phyloP scores from a whole-genome alignment of 2,329 filamentous ascomycete genomes.

The Aaosphaeria arxii region DNA sequence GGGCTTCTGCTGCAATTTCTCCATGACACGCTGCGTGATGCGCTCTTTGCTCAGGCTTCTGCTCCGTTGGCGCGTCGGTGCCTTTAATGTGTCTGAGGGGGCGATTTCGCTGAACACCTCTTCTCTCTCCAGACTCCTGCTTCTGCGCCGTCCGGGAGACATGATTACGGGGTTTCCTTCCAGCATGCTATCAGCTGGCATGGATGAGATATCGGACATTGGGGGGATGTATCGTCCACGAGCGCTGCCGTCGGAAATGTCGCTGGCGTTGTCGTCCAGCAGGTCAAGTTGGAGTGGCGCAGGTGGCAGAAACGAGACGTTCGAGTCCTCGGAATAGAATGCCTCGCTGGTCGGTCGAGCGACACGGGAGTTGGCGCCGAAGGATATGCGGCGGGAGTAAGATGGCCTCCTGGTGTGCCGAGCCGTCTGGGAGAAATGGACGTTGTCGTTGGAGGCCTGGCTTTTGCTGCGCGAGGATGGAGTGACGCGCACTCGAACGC shows the following conservation, averaged over 20 bases:
- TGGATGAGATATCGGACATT: constrained; percentile 82
- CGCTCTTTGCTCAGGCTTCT: constrained; percentile 65
- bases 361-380: constrained; percentile 47
- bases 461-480: constrained; percentile 58
- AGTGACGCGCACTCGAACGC: constrained; percentile 76
- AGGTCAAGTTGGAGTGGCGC: constrained; percentile 87
- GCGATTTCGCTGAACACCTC: constrained; percentile 25
- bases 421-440: constrained; percentile 82
- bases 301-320: constrained; percentile 64
- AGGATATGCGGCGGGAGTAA: constrained; percentile 65
- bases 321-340: constrained; percentile 83
- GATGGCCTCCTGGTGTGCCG: constrained; percentile 66
- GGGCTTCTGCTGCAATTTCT: constrained; percentile 58
- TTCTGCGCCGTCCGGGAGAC: constrained; percentile 46
- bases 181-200: constrained; percentile 70
- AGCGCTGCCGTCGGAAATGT: constrained; percentile 59
- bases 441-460: constrained; percentile 65
- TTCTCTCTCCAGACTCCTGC: constrained; percentile 48
- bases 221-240: constrained; percentile 63
- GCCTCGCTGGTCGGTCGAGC: constrained; percentile 34
- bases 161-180: constrained; percentile 52
- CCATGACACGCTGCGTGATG: constrained; percentile 66
- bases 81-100: constrained; percentile 51
- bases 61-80: constrained; percentile 57
- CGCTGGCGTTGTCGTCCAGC: constrained; percentile 51